Conservation (phyloP, 768 basidiomycete species). For the Tylopilus cervinicoccineus region DNA sequence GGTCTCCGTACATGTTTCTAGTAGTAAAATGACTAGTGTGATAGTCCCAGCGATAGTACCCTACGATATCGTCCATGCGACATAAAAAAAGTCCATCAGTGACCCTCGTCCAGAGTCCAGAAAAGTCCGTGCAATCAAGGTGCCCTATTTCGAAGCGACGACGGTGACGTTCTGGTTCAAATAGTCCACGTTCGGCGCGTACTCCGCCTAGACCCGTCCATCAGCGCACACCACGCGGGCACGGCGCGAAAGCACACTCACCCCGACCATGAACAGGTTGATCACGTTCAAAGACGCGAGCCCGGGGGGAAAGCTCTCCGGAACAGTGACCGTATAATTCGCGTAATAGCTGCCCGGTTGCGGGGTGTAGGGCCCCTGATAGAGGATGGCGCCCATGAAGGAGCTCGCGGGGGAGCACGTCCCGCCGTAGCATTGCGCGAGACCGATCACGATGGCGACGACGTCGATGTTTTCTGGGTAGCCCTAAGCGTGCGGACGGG, state of each 20-base stretch:
- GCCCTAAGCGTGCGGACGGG: slow-evolving; percentile 1
- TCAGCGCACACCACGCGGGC: background rate
- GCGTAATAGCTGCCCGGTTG: slow-evolving; percentile 15
- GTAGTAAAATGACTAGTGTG: too few species aligned
- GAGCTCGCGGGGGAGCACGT: slow-evolving; percentile 22
- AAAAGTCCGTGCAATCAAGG: background rate
- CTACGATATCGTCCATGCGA: too few species aligned
- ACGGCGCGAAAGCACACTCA: slow-evolving; percentile 24
- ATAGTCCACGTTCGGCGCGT: slow-evolving; percentile 15
- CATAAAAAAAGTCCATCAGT: background rate
- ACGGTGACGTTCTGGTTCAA: slow-evolving; percentile 21
- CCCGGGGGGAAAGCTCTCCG: slow-evolving; percentile 25
- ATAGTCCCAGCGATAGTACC: too few species aligned
- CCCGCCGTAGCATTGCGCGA: slow-evolving; percentile 22
- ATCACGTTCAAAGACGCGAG: slow-evolving; percentile 34
- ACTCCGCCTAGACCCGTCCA: slow-evolving; percentile 8
- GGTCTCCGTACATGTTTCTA: too few species aligned
- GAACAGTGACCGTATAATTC: slow-evolving; percentile 32
- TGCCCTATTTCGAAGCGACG: background rate
- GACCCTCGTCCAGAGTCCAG: background rate
- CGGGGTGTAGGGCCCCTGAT: slow-evolving; percentile 33
- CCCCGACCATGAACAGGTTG: slow-evolving; percentile 38
- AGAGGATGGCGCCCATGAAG: slow-evolving; percentile 31
- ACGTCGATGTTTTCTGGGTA: slow-evolving; percentile 23
- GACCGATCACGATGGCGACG: slow-evolving; percentile 32